phyloP scores from a whole-genome alignment of 1,139 yeast genomes.

The Zygosaccharomyces pseudobailii region DNA sequence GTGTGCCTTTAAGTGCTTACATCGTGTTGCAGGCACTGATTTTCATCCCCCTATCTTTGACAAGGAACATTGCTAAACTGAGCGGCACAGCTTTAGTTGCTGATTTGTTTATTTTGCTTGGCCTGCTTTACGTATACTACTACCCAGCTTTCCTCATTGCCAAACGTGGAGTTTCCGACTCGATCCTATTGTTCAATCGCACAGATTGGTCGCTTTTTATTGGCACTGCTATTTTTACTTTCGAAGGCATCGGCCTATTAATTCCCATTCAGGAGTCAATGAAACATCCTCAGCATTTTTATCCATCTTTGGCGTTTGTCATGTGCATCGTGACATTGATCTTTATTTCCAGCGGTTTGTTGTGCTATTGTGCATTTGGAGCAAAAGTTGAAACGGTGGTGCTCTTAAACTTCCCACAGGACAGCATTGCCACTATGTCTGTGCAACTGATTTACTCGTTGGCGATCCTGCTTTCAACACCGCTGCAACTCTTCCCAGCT shows the following conservation, averaged over 20 bases:
- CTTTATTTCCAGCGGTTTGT: conserved; percentile 70
- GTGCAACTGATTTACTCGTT: conserved; percentile 79
- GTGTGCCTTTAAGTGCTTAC: conserved; percentile 15
- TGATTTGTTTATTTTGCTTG: conserved; percentile 79
- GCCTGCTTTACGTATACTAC: conserved; percentile 72
- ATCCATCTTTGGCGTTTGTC: conserved; percentile 63
- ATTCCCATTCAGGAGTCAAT: conserved; percentile 95
- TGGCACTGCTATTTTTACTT: conserved; percentile 95
- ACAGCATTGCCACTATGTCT: conserved; percentile 52
- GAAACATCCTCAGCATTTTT: conserved; percentile 75
- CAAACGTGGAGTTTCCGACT: conserved; percentile 46
- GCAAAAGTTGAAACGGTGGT: conserved; percentile 79
- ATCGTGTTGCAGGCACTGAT: conserved; percentile 64
- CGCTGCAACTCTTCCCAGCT: conserved; percentile 88
- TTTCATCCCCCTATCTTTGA: conserved; percentile 75
- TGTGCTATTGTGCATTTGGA: conserved; percentile 86
- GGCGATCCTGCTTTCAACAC: conserved; percentile 87
- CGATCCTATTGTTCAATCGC: conserved; percentile 51
- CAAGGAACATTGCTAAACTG: conserved; percentile 82
- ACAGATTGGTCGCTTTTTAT: conserved; percentile 77
- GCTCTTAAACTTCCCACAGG: conserved; percentile 77
- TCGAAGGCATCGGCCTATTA: conserved; percentile 90
- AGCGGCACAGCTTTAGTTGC: conserved; percentile 87
- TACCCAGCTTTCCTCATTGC: conserved; percentile 58
- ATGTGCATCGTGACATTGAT: conserved; percentile 70